Base-by-base conservation (phyloP, 2,329 filamentous ascomycete genomes). In the Sporothrix euskadiensis region DNA sequence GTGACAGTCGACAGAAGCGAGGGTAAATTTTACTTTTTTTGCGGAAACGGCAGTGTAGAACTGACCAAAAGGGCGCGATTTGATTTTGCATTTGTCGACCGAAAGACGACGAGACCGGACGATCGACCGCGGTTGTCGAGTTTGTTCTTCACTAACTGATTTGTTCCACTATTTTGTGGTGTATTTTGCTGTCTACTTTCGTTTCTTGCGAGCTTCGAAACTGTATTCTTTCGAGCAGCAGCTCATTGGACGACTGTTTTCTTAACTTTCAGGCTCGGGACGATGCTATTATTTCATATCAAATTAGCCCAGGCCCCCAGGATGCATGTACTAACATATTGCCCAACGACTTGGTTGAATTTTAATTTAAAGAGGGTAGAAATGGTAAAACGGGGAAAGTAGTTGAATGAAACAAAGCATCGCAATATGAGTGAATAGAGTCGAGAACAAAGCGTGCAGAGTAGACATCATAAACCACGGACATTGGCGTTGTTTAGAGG, bases 121-220 rank as follows among this genome's bases (percentile, higher is more conserved):
- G 35, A 65, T 22, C 52, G 22, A 30, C 22, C 9, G n/a, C 10
- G 2, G 61, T 10, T 66, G 39, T 47, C 61, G 61, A 26, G n/a
- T 26, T 65, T 65, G 35, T 9, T 47, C 26, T 47, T 30, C 19
- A 44, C 61, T 66, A 66, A 66, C 61, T 66, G 61, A 66, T 47
- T 65, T 66, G 61, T 47, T 66, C 61, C 61, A 47, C 61, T 16
- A 47, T 66, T 30, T 63, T 66, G 61, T 66, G 61, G 61, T 30
- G 61, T 66, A 66, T 47, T 66, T 66, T 65, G 4, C 12, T 66
- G 39, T 47, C 35, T 30, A 35, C 1, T n/a, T 65, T n/a, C n/a
- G 9, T n/a, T n/a, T 35, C 39, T 16, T 65, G n/a, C 9, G 35
- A 44, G n/a, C 59, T 26, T 26, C 19, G n/a, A 65, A 16, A 14